Percentiles rank a stretch among this genome's conserved stretches.
phyloP scores from a whole-genome alignment of 2,329 filamentous ascomycete species.

The Cercospora beticola region DNA sequence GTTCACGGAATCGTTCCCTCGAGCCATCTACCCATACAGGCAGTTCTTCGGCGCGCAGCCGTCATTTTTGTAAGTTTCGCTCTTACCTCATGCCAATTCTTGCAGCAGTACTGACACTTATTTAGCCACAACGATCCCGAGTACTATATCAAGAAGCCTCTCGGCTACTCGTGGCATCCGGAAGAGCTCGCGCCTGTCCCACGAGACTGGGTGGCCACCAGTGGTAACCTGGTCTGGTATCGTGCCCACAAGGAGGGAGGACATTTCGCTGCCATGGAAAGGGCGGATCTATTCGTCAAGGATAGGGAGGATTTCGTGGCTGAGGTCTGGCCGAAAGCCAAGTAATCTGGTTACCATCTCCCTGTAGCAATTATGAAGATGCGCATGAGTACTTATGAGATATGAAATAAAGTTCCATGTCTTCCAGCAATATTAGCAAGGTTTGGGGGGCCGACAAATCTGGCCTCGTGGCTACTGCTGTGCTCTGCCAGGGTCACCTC shows the following conservation, averaged over 20 bases:
- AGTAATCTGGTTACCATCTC: background rate
- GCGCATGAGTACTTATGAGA: background rate
- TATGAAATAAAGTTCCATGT: background rate
- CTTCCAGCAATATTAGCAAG: background rate
- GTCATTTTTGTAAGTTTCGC: slow-evolving; percentile 12
- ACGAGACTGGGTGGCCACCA: slow-evolving; percentile 40
- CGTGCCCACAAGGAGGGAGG: slow-evolving; percentile 42
- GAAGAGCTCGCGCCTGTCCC: slow-evolving; percentile 44
- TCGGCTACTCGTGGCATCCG: slow-evolving; percentile 48
- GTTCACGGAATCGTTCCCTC: slow-evolving; percentile 47
- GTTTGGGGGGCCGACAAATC: background rate
- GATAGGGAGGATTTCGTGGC: slow-evolving; percentile 38
- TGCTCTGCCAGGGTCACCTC: background rate
- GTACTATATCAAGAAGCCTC: slow-evolving; percentile 41
- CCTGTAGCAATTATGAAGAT: background rate
- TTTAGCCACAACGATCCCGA: slow-evolving; percentile 29
- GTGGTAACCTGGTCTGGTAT: slow-evolving; percentile 43
- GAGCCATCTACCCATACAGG: slow-evolving; percentile 53
- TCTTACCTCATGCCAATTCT: background rate
- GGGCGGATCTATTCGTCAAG: slow-evolving; percentile 32
- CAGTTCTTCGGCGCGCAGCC: slow-evolving; percentile 32
- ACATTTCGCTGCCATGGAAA: slow-evolving; percentile 42
- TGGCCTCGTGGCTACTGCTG: background rate
- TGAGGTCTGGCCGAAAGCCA: slow-evolving; percentile 32
- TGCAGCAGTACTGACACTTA: no score